phyloP scores from a whole-genome alignment of 2,329 filamentous ascomycete species.

The Colletotrichum trifolii region DNA sequence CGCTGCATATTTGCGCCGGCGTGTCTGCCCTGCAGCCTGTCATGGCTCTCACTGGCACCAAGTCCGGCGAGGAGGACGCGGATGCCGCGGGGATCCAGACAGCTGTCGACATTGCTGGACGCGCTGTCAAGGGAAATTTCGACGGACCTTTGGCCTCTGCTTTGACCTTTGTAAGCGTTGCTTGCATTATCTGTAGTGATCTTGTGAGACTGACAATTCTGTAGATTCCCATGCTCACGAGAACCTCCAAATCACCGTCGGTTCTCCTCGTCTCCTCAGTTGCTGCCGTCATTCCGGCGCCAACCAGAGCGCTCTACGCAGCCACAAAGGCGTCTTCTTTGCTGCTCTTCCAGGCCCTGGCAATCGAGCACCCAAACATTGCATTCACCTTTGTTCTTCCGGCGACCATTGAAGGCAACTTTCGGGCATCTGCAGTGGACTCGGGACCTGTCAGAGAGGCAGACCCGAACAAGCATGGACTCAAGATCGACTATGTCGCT shows the following conservation, averaged over 20 bases:
- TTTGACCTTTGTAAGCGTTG: conserved; percentile 13
- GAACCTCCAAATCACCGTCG: conserved; percentile 15
- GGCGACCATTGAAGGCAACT: conserved; percentile 30
- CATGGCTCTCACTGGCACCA: conserved; percentile 28
- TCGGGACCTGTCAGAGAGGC: conserved; percentile 21
- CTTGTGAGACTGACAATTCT: neutral
- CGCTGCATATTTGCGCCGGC: conserved; percentile 23
- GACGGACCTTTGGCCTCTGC: conserved; percentile 20
- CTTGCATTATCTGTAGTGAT: neutral
- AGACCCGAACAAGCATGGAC: conserved; percentile 25
- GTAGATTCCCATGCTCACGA: conserved; percentile 29
- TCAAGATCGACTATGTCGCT: conserved; percentile 23
- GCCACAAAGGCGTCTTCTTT: conserved; percentile 26
- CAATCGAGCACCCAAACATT: conserved; percentile 26
- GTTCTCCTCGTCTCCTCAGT: conserved; percentile 28
- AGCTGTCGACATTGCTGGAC: conserved; percentile 18
- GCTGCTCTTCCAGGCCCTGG: conserved; percentile 19
- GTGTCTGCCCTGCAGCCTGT: conserved; percentile 23
- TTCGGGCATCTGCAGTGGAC: conserved; percentile 27
- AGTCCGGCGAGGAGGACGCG: conserved; percentile 3
- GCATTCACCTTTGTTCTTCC: conserved; percentile 26
- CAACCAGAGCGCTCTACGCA: conserved; percentile 25
- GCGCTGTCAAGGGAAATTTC: conserved; percentile 29
- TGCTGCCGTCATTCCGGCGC: conserved; percentile 24
- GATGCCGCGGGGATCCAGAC: conserved; percentile 11